These are phyloP conservation scores for Xylaria sp. DNA, from an alignment of 2,329 filamentous ascomycete species.

Conservation along the genomic window DNA sequence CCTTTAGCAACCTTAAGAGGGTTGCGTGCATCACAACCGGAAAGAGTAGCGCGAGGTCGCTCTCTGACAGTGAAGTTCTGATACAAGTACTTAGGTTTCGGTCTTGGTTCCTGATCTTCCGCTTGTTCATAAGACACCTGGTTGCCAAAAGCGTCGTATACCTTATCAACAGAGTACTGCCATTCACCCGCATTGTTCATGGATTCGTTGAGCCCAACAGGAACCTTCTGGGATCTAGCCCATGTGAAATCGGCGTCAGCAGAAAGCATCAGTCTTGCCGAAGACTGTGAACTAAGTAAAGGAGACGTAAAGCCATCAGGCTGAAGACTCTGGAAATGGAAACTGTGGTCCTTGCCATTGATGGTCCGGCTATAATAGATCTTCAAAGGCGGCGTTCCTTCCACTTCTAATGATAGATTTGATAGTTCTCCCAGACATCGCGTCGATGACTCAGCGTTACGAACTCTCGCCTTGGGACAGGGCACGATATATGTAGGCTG, in stretches of 20 bases:
- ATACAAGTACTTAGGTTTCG: slow-evolving; percentile 66
- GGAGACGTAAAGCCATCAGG: slow-evolving; percentile 85
- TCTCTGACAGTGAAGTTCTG: slow-evolving; percentile 87
- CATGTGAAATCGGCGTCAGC: slow-evolving; percentile 75
- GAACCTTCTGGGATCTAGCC: slow-evolving; percentile 76
- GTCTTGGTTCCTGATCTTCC: slow-evolving; percentile 71
- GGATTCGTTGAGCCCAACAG: slow-evolving; percentile 88
- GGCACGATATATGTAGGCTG: slow-evolving; percentile 83
- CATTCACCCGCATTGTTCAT: slow-evolving; percentile 79
- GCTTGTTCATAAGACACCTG: slow-evolving; percentile 72
- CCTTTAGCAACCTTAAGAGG: slow-evolving; percentile 86
- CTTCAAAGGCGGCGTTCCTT: slow-evolving; percentile 88
- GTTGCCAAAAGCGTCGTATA: slow-evolving; percentile 90
- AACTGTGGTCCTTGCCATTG: slow-evolving; percentile 81
- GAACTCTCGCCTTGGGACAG: slow-evolving; percentile 81
- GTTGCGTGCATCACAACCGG: slow-evolving; percentile 77
- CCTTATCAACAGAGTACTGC: slow-evolving; percentile 90
- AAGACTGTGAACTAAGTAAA: slow-evolving; percentile 65
- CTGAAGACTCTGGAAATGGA: slow-evolving; percentile 91
- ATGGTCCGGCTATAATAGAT: slow-evolving; percentile 90
- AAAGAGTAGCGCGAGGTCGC: slow-evolving; percentile 74
- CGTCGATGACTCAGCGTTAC: slow-evolving; percentile 63
- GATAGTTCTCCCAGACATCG: slow-evolving; percentile 90
- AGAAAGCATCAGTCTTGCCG: slow-evolving; percentile 61
- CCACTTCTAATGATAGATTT: slow-evolving; percentile 79